Percentiles rank a stretch among this genome's conserved stretches.
These are phyloP conservation scores for Aspergillus fructus DNA, from an alignment of 2,329 filamentous ascomycete genomes.

Conservation along the genomic window DNA sequence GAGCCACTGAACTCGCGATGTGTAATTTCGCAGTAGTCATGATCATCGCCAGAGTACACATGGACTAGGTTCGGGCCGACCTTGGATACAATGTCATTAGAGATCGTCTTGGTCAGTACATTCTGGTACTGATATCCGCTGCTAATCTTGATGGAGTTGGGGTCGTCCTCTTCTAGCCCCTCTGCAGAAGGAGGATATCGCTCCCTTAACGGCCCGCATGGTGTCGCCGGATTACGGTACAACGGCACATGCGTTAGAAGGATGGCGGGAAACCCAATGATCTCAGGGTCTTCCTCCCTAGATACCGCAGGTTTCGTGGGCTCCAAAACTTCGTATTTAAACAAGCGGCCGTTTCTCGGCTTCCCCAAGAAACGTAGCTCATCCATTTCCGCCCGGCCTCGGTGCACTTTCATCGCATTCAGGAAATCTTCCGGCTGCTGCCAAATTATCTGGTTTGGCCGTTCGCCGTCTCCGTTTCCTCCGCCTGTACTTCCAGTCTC, in stretches of 20 bases:
- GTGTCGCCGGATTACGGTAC: slow-evolving; percentile 76
- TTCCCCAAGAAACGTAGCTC: slow-evolving; percentile 68
- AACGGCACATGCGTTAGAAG: slow-evolving; percentile 89
- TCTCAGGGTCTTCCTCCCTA: slow-evolving; percentile 20
- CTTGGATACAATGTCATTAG: slow-evolving; percentile 70
- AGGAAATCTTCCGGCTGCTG: slow-evolving; percentile 75
- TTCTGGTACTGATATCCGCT: slow-evolving; percentile 96
- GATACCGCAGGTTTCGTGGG: slow-evolving; percentile 45
- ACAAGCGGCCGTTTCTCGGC: slow-evolving; percentile 54
- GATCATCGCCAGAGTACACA: slow-evolving; percentile 93
- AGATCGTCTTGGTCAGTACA: slow-evolving; percentile 75
- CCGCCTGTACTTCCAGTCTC: slow-evolving; percentile 46
- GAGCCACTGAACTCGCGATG: slow-evolving; percentile 68
- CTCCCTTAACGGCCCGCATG: slow-evolving; percentile 84
- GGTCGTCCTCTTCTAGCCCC: slow-evolving; percentile 61
- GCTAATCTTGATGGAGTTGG: slow-evolving; percentile 74
- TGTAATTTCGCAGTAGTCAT: slow-evolving; percentile 91
- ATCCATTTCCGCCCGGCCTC: slow-evolving; percentile 66
- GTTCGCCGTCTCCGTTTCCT: slow-evolving; percentile 50
- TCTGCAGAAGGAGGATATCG: slow-evolving; percentile 71
- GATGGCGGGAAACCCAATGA: slow-evolving; percentile 75
- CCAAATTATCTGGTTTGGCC: slow-evolving; percentile 65
- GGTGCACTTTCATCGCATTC: slow-evolving; percentile 61
- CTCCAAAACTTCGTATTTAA: slow-evolving; percentile 62
- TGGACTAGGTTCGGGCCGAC: slow-evolving; percentile 75